Percentiles rank a stretch among this genome's conserved stretches.
Evolutionary conservation across 148 eudicot species (phyloP).

Genomic region (Oxyria digyna): DNA sequence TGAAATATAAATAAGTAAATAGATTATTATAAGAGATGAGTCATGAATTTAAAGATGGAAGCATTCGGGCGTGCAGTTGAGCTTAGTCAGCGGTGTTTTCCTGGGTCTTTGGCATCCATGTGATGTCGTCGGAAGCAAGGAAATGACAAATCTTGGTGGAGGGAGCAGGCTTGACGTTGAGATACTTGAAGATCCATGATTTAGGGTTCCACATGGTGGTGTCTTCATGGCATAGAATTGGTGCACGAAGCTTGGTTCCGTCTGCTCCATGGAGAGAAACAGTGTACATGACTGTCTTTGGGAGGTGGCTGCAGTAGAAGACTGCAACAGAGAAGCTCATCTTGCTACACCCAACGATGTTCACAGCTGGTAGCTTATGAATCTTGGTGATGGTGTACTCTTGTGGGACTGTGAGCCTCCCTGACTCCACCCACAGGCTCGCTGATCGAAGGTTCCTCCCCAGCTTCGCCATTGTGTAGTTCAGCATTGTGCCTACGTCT

Average conservation of each 20-base stretch:
- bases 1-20: too few relatives aligned
- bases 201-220: conserved; percentile 30
- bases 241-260: too few relatives aligned
- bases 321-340: conserved; percentile 13
- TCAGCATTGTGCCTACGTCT: not conserved
- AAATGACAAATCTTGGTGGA: conserved; percentile 20
- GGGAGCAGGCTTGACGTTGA: conserved; percentile 19
- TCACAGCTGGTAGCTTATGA: not conserved
- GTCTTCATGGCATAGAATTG: conserved; percentile 17
- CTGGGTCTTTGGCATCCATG: conserved; percentile 16
- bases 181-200: conserved; percentile 26
- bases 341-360: too few relatives aligned
- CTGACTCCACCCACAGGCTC: not conserved
- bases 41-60: too few relatives aligned
- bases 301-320: conserved; percentile 19
- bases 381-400: conserved; percentile 1
- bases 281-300: conserved; percentile 9
- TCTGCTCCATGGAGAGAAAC: too few relatives aligned
- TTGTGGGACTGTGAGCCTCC: too few relatives aligned
- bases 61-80: too few relatives aligned
- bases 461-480: not conserved
- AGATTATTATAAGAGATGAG: too few relatives aligned
- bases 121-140: conserved; percentile 27
- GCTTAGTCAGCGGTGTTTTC: not conserved
- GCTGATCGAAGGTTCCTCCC: not conserved